Conservation (phyloP, 1,284 basidiomycete genomes). For the Trichosporon coremiiforme region DNA sequence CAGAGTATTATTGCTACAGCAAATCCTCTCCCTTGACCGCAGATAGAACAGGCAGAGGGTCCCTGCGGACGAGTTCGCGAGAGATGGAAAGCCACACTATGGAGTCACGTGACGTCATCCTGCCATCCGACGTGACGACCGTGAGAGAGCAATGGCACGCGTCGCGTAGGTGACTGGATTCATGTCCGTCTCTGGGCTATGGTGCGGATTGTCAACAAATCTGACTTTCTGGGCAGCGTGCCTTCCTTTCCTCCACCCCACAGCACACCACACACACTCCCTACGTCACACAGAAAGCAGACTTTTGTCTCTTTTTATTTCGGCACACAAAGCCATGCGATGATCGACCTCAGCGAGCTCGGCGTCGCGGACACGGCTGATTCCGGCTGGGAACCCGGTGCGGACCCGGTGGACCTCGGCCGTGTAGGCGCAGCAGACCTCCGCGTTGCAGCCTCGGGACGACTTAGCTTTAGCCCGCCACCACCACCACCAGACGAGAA, state of each 20-base stretch:
- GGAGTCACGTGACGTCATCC: conserved; percentile 5
- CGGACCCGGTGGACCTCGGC: too few relatives aligned
- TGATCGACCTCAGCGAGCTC: background rate
- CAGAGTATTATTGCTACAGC: too few relatives aligned
- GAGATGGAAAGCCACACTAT: background rate
- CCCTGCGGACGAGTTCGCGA: too few relatives aligned
- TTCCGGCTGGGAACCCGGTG: too few relatives aligned
- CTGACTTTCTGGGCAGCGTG: background rate
- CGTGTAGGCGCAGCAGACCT: too few relatives aligned
- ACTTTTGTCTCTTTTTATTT: background rate
- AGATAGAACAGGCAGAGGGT: too few relatives aligned
- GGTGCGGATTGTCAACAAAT: conserved; percentile 13
- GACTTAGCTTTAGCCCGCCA: background rate
- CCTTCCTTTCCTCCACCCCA: conserved; percentile 1
- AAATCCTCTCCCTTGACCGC: too few relatives aligned
- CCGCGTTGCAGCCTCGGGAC: background rate
- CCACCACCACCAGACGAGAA: background rate
- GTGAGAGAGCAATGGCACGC: background rate
- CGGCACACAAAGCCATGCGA: conserved; percentile 4
- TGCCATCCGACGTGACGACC: background rate
- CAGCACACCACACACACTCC: background rate
- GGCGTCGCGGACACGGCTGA: too few relatives aligned
- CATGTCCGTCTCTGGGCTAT: background rate
- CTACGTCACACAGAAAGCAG: background rate
- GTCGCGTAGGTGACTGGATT: conserved; percentile 15